Conservation (phyloP, 148 eudicot species). For the Chenopodium suecicum region DNA sequence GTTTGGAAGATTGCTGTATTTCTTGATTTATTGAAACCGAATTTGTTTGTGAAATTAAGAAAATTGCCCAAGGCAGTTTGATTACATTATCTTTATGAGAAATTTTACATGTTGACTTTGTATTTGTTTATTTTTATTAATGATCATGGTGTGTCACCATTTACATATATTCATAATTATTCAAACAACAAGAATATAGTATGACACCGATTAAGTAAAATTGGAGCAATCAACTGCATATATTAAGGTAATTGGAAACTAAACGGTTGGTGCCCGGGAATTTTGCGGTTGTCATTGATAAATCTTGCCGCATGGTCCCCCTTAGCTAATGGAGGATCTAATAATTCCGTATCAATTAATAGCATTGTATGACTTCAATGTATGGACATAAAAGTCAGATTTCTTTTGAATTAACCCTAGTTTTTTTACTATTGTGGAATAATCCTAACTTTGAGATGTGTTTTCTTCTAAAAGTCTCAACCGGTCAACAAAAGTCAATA, state of each 20-base stretch:
- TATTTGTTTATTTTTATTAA: not conserved
- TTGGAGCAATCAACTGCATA: not conserved
- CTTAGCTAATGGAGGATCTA: too few species aligned
- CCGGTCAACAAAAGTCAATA: too few species aligned
- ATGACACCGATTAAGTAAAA: not conserved
- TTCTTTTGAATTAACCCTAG: too few species aligned
- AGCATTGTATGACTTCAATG: too few species aligned
- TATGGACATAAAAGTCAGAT: too few species aligned
- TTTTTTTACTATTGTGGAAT: too few species aligned
- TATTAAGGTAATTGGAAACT: not conserved
- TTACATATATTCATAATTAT: too few species aligned
- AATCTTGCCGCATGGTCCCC: not conserved
- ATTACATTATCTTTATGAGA: not conserved
- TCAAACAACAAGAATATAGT: not conserved
- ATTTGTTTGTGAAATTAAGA: slow-evolving; percentile 3
- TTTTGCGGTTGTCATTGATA: not conserved
- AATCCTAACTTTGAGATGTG: too few species aligned
- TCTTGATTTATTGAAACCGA: slow-evolving; percentile 12
- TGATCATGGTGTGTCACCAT: not conserved
- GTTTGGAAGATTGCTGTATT: slow-evolving; percentile 13
- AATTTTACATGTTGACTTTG: not conserved
- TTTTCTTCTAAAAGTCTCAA: too few species aligned
- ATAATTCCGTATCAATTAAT: too few species aligned
- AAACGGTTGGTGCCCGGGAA: not conserved
- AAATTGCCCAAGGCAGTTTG: slow-evolving; percentile 24